These are phyloP conservation scores for Aspergillus sp. DNA, from an alignment of 2,329 filamentous ascomycete species.

Conservation along the genomic window DNA sequence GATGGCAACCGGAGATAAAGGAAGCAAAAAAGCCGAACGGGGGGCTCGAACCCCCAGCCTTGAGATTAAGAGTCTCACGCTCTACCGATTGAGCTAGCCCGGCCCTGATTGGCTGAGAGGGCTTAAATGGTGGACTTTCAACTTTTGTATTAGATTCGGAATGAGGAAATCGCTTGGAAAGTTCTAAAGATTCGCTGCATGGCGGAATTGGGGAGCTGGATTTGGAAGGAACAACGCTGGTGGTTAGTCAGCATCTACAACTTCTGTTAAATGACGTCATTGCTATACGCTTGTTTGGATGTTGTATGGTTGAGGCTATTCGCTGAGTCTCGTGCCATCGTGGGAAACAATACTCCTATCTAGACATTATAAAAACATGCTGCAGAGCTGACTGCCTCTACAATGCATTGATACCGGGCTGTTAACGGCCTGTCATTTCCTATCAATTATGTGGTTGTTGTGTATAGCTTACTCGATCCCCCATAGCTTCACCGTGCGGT, in stretches of 20 bases:
- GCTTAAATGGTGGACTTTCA: no score
- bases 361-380: not conserved
- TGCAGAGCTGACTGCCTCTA: not conserved
- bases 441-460: not conserved
- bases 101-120: conserved; percentile 24
- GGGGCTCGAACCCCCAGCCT: conserved; percentile 46
- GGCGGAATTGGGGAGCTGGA: not conserved
- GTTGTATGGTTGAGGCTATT: no score
- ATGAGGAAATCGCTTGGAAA: no score
- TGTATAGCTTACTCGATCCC: conserved; percentile 66
- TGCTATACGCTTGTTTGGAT: no score
- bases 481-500: conserved; percentile 96
- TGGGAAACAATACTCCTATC: not conserved
- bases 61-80: conserved; percentile 34
- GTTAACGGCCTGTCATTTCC: no score
- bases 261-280: not conserved
- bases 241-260: not conserved
- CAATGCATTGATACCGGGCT: not conserved
- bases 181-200: no score
- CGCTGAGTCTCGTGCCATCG: no score
- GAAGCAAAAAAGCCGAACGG: conserved; percentile 34
- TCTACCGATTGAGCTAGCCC: conserved; percentile 4
- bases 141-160: no score
- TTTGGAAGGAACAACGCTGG: no score
- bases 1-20: not conserved